Base-by-base conservation (phyloP, 805 yeast genomes). In the Candida awuae region DNA sequence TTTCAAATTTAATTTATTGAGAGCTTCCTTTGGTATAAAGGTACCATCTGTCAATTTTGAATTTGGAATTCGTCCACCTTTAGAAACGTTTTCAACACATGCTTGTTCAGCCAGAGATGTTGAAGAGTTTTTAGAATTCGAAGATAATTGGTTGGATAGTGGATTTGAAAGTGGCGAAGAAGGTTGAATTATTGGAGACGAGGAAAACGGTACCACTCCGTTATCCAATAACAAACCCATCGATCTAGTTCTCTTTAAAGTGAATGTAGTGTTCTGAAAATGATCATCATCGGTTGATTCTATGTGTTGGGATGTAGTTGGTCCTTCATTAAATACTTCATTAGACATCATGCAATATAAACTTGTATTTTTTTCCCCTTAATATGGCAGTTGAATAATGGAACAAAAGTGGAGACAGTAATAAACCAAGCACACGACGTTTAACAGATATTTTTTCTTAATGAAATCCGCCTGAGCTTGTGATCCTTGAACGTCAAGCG, bases 161-260 rank as follows among this genome's bases (percentile, higher is more conserved):
- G 10, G 10, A 25, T 25, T 25, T 25, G 27, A 25, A 25, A 12
- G 10, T 8, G 27, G 13, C 6, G 27, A 25, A 25, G 27, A 9
- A 25, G 27, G n/a, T 25, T 25, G 28, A 25, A 10, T 25, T 25
- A 6, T 21, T 29, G 21, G 20, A 22, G n/a, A 18, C 16, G 10
- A 20, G 25, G 22, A 29, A 34, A 26, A 33, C 10, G 16, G 38
- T 27, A 25, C 35, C 29, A 26, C 35, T 31, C 12, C 14, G 28
- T 25, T 25, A 25, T 25, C 28, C 4, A 25, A 12, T 25, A 25
- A 14, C n/a, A 84, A 58, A 1, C 95, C 95, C 69, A 85, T 66
- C 7, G 92, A 81, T 52, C 92, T 70, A 25, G 95, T 85, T 54
- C 95, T 65, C 52, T 84, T 85, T 52, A 85, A 63, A 51, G 77